Evolutionary conservation across 371 early-diverging fungal species (phyloP), one percentile per base, ranked within the genome.

Genomic region (Coemansia sp.): DNA sequence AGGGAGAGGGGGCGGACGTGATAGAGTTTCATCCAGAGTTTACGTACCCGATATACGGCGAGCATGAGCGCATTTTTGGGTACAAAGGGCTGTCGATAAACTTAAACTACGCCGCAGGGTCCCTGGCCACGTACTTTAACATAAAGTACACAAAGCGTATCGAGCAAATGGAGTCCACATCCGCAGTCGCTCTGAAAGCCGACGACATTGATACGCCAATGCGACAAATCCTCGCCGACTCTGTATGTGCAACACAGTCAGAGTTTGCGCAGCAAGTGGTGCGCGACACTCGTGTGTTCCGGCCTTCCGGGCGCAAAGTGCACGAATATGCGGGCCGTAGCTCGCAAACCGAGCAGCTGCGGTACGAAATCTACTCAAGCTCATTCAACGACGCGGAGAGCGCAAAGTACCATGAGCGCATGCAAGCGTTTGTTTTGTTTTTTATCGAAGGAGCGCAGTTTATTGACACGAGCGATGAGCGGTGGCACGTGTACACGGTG

Each of bases 371-470:
- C 39, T 95, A 90, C 81, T 85, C 85, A 86, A 82, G 81, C 54
- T 77, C 68, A 3, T 90, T 93, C 66, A 67, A 75, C 1, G 85
- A 86, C 26, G 84, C 82, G 8, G 79, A 84, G 18, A 90, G 92
- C 66, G 74, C 82, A 65, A 87, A 86, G 24, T 94, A 89, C 70
- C 92, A 95, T 80, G 82, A 79, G 45, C 83, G 93, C 37, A 79
- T 95, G 76, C 90, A 90, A 57, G 63, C 86, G 21, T 89, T 97
- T 77, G 81, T 89, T 14, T 81, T 93, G 59, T 86, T 90, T 34
- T 94, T 86, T 68, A 92, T 97, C 59, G 97, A 97, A 68, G 97
- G 94, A 31, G 91, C 92, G n/a, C 86, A 87, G 29, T 90, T 84
- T 57, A 88, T 97, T 57, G 92, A 97, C 45, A 90, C 87, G 18